Base-by-base conservation (phyloP, 2,329 filamentous ascomycete genomes). In the Aspergillus versicolor region DNA sequence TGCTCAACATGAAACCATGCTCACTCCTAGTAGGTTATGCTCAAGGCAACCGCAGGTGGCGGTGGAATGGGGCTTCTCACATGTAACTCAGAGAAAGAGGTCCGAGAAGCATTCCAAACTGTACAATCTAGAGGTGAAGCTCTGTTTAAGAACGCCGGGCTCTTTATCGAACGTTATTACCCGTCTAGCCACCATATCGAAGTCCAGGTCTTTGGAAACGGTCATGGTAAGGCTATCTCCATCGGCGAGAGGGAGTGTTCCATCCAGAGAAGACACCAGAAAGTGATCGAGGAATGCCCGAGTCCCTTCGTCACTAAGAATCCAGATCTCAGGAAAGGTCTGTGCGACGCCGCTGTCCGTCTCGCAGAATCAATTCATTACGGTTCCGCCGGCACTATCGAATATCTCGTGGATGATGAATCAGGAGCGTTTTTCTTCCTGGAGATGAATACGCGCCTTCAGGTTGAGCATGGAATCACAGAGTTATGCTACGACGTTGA, bases 171-270 rank as follows among this genome's bases (percentile, higher is more conserved):
- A n/a, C 7, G 22, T 19, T 43, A 38, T n/a, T 5, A 30, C 3
- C 19, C 41, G 22, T 46, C 37, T n/a, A 21, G n/a, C 17, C 11
- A 41, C 66, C 92, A 96, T 69, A 90, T 96, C 56, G 92, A 96
- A 74, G 90, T 96, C 5, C 92, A 96, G 70, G 84, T 96, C 15
- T 94, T 96, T 73, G 92, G 91, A 43, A 92, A 96, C 69, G 86
- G 86, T 51, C 81, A 86, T 64, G 91, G 91, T 1, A 85, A 89
- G 69, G 91, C 88, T 15, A 87, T 96, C 9, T 87, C 89, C n/a
- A 84, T 96, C 30, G 91, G 91, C 19, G 92, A 96, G 76, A 82
- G 92, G 55, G 92, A 96, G 71, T 96, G 92, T 75, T 93, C 89
- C 51, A 83, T 96, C 12, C 92, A 96, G 75, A 80, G 92, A 61